Conservation (phyloP, 305 asterid species). For the Petunia hybrid region DNA sequence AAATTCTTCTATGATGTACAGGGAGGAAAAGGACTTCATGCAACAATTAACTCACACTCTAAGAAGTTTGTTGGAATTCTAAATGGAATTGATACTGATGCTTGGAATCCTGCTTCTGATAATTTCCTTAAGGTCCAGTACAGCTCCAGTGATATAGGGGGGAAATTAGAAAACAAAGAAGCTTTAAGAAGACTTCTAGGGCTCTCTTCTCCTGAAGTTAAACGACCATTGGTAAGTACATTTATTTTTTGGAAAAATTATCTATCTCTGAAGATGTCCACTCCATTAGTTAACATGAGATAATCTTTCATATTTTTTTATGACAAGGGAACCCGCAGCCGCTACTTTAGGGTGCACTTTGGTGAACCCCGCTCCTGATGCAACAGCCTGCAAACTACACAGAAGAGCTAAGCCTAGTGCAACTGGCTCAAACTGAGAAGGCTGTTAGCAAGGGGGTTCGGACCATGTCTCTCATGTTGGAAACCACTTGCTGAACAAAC, state of each 20-base stretch:
- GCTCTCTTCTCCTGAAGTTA: slow-evolving; percentile 59
- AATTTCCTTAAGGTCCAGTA: slow-evolving; percentile 77
- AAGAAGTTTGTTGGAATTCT: slow-evolving; percentile 91
- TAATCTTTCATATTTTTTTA: too few relatives aligned
- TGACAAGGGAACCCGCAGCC: too few relatives aligned
- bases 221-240: slow-evolving; percentile 80
- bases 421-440: too few relatives aligned
- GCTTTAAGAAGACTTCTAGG: slow-evolving; percentile 76
- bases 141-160: slow-evolving; percentile 69
- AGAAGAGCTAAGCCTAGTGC: too few relatives aligned
- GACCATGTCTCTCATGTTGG: too few relatives aligned
- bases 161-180: slow-evolving; percentile 82
- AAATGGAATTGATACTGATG: slow-evolving; percentile 94
- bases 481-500: too few relatives aligned
- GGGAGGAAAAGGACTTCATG: slow-evolving; percentile 89
- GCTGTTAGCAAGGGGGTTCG: too few relatives aligned
- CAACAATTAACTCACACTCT: slow-evolving; percentile 76
- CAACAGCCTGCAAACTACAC: too few relatives aligned
- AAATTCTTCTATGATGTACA: slow-evolving; percentile 48
- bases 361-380: too few relatives aligned
- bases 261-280: not conserved
- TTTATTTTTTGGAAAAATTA: not conserved
- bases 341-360: too few relatives aligned
- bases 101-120: slow-evolving; percentile 97
- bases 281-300: not conserved